A percentile compares a stretch with the other conserved stretches of the same genome.
Evolutionary conservation across 345 rosid genomes (phyloP).

Genomic region (Gossypium longicalyx): DNA sequence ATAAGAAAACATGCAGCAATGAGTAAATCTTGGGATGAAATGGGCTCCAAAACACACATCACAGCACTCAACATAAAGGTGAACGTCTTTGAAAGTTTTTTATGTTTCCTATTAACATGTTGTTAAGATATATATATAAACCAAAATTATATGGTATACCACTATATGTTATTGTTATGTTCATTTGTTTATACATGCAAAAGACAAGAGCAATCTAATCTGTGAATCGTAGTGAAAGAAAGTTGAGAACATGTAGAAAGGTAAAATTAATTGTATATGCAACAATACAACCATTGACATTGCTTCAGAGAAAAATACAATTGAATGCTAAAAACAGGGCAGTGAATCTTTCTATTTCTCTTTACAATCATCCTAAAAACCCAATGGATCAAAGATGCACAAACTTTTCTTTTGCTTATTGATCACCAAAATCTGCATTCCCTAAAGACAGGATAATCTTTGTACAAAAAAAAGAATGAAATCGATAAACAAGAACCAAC

Average conservation of each 20-base stretch:
- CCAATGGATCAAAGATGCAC: conserved; percentile 38
- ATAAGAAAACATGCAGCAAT: no score
- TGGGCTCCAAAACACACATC: no score
- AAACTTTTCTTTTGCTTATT: conserved; percentile 31
- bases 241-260: conserved; percentile 15
- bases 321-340: conserved; percentile 3
- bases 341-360: not conserved
- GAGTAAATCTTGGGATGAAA: no score
- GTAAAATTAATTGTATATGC: not conserved
- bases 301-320: not conserved
- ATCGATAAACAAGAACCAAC: not conserved
- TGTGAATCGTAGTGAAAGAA: conserved; percentile 11
- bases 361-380: no score
- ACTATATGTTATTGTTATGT: not conserved
- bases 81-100: no score
- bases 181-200: not conserved
- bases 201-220: not conserved
- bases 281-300: no score
- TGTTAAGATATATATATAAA: no score
- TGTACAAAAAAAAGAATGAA: not conserved
- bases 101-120: no score
- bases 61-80: no score
- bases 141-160: not conserved
- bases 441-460: not conserved
- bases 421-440: conserved; percentile 37